A percentile compares a stretch with the other conserved stretches of the same genome.
These are phyloP conservation scores for Puccinia novopanici DNA, from an alignment of 1,284 basidiomycete genomes.

Conservation along the genomic window DNA sequence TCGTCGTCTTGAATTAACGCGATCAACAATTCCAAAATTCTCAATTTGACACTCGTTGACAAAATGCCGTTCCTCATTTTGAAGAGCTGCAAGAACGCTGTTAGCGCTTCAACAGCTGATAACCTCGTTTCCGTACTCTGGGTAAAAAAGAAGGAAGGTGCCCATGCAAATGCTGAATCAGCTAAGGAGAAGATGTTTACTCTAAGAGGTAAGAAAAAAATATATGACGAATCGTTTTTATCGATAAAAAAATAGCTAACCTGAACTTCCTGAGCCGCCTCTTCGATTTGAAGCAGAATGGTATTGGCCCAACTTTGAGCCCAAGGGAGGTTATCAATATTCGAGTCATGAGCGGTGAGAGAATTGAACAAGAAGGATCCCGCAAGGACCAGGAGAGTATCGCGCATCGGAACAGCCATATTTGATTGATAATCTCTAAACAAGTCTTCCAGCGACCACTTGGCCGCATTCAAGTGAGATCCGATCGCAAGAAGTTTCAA, in stretches of 20 bases:
- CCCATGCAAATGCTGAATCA: background rate
- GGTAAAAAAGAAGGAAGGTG: background rate
- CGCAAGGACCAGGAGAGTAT: conserved; percentile 29
- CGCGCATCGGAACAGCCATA: conserved; percentile 20
- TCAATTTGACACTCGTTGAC: background rate
- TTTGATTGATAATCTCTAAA: conserved; percentile 15
- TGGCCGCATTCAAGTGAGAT: conserved; percentile 2
- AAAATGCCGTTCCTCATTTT: background rate
- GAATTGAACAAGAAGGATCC: conserved; percentile 23
- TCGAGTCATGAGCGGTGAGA: background rate
- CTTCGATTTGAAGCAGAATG: conserved; percentile 22
- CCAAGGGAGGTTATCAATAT: background rate
- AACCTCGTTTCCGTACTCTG: conserved; percentile 44
- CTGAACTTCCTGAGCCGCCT: conserved; percentile 32
- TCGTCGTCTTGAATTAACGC: conserved; percentile 46
- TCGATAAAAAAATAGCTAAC: conserved; percentile 17
- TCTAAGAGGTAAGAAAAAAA: too few species aligned
- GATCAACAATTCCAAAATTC: conserved; percentile 31
- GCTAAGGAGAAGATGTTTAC: background rate
- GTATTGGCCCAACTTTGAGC: background rate
- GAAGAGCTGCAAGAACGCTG: conserved; percentile 5
- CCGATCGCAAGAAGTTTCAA: conserved; percentile 29
- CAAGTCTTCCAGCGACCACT: conserved; percentile 32
- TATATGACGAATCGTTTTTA: background rate
- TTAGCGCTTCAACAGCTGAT: conserved; percentile 31